Percentiles rank a stretch among this genome's conserved stretches.
phyloP scores from a whole-genome alignment of 495 filamentous ascomycete genomes.

The Talaromyces ruber region DNA sequence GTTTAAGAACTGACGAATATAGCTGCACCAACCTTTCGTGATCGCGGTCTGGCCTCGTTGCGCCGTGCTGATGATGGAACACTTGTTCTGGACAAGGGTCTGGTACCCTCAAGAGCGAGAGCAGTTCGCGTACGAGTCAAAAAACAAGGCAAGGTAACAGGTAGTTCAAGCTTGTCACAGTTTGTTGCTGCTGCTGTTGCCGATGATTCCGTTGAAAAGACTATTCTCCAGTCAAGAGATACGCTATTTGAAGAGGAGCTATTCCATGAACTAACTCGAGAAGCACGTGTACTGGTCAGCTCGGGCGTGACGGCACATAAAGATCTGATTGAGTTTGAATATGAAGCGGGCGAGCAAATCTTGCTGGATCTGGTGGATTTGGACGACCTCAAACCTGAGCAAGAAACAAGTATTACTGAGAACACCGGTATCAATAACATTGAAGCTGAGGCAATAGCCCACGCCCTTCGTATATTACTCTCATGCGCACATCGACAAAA shows the following conservation, averaged over 20 bases:
- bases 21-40: constrained; percentile 66
- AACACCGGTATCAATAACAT: constrained; percentile 18
- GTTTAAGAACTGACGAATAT: neutral
- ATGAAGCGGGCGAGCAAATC: constrained; percentile 43
- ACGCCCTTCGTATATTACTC: constrained; percentile 62
- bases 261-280: constrained; percentile 82
- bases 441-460: constrained; percentile 47
- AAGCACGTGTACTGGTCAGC: constrained; percentile 60
- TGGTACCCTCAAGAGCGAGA: constrained; percentile 46
- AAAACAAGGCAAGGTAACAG: constrained; percentile 29
- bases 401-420: constrained; percentile 3
- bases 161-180: constrained; percentile 30
- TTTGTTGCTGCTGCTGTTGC: constrained; percentile 16
- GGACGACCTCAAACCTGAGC: constrained; percentile 18
- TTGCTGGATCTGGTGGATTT: constrained; percentile 58
- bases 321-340: constrained; percentile 48
- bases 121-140: constrained; percentile 54
- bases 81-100: constrained; percentile 63
- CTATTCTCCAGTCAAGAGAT: constrained; percentile 74
- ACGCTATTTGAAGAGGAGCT: constrained; percentile 87
- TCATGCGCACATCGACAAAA: constrained; percentile 63
- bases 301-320: constrained; percentile 55
- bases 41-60: constrained; percentile 69
- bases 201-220: constrained; percentile 45
- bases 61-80: constrained; percentile 65